Conservation (phyloP, 805 yeast species). For the Yarrowia divulgata region DNA sequence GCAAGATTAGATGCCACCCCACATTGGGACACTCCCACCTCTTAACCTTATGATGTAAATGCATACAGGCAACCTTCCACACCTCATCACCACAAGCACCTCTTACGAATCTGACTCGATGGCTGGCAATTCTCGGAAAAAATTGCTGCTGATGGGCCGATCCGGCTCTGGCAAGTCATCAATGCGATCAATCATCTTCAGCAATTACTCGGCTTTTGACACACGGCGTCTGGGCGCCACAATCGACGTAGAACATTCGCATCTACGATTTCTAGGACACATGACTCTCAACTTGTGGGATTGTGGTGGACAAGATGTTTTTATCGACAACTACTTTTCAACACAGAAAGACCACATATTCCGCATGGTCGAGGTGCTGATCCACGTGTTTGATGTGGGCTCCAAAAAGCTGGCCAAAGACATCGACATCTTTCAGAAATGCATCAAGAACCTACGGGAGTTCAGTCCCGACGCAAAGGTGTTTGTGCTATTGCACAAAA, state of each 20-base stretch:
- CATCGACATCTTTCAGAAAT: constrained; percentile 86
- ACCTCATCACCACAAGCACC: not conserved
- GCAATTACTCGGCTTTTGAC: constrained; percentile 95
- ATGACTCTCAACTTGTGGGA: constrained; percentile 97
- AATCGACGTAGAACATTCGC: constrained; percentile 98
- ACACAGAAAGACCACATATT: constrained; percentile 91
- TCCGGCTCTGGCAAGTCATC: constrained; percentile 98
- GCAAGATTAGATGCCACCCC: not conserved
- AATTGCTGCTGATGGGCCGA: constrained; percentile 75
- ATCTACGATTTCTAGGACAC: constrained; percentile 87
- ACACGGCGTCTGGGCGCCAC: constrained; percentile 96
- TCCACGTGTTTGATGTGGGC: constrained; percentile 96
- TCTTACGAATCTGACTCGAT: constrained; percentile 28
- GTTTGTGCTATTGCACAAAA: constrained; percentile 89
- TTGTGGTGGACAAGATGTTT: constrained; percentile 93
- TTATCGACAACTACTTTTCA: constrained; percentile 91
- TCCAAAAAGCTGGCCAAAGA: constrained; percentile 90
- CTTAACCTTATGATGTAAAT: not conserved
- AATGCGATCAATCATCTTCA: constrained; percentile 94
- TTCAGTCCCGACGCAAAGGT: constrained; percentile 91
- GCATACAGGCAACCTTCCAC: too few species aligned
- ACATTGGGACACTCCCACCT: not conserved
- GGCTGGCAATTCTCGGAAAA: constrained; percentile 52
- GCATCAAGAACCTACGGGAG: constrained; percentile 79
- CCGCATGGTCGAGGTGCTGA: constrained; percentile 92